Base-by-base conservation (phyloP, 1,139 yeast species). In the Blastobotrys indianensis region DNA sequence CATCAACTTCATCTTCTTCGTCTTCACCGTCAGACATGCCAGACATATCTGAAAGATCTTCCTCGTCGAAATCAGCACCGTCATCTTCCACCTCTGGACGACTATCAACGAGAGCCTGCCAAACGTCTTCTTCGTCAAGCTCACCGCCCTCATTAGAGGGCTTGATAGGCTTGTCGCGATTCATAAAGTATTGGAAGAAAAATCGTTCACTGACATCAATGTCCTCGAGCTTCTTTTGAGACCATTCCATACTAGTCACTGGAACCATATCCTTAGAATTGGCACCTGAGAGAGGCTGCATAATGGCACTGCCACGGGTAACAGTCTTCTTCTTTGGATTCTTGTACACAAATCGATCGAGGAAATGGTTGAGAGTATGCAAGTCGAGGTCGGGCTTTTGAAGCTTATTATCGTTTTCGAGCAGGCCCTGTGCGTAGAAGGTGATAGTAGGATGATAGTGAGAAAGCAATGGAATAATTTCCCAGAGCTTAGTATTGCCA, bases 241-340 rank as follows among this genome's bases (percentile, higher is more conserved):
- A 68, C 97, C 97, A 92, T 63, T 88, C 82, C 55, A 82, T 80
- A 2, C 92, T 76, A 60, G 88, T 90, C 4, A 77, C 94, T 2
- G 97, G 95, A 13, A 76, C 60, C 39, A 73, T 77, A 2, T 63
- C 62, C n/a, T 33, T 33, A 7, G 29, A 23, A 51, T 83, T 87
- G 1, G 82, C 77, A 49, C 97, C 97, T 41, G 96, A 94, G 53
- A 94, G 73, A 42, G 98, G 97, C 72, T 92, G 98, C 97, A 94
- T 94, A 63, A 92, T 90, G 42, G 97, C 86, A 2, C 84, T 73
- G 60, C 97, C 97, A 62, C 85, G 82, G 12, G 62, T 50, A 32
- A 82, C 71, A 17, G 81, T 73, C 66, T 83, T 85, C 59, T 80
- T 84, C 68, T 86, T 87, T 44, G 97, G 88, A 63, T 88, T 88